These are phyloP conservation scores for Leptographium wingfieldii DNA, from an alignment of 2,329 filamentous ascomycete genomes.

Conservation along the genomic window DNA sequence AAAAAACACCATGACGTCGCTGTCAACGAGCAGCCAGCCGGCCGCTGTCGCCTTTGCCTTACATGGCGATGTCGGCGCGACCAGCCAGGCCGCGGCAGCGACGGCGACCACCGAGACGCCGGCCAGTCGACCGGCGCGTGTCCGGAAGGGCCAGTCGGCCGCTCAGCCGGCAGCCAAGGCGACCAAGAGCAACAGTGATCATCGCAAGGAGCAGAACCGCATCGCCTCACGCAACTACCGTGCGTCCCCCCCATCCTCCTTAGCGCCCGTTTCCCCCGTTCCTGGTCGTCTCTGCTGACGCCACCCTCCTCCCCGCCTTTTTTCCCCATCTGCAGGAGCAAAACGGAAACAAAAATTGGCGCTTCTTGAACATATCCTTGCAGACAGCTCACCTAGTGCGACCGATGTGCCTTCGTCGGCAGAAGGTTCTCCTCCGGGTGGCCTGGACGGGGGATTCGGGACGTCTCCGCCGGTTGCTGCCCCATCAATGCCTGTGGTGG, in stretches of 20 bases:
- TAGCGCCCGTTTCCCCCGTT: background rate
- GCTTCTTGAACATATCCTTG: slow-evolving; percentile 25
- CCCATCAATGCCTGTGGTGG: background rate
- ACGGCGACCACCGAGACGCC: background rate
- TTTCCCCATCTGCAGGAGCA: slow-evolving; percentile 20
- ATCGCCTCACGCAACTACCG: slow-evolving; percentile 16
- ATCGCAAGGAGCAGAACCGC: slow-evolving; percentile 16
- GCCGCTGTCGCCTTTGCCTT: background rate
- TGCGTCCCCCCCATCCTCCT: slow-evolving; percentile 3
- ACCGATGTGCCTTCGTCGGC: background rate
- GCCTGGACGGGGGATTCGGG: background rate
- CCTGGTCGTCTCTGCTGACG: slow-evolving; percentile 6
- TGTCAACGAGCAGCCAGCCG: background rate
- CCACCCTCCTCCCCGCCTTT: slow-evolving; percentile 1
- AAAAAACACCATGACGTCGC: background rate
- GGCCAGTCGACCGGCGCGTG: background rate
- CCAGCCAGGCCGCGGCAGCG: background rate
- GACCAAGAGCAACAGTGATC: slow-evolving; percentile 11
- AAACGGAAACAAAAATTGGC: slow-evolving; percentile 31
- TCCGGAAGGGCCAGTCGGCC: background rate
- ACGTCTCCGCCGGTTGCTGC: background rate
- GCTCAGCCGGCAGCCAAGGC: background rate
- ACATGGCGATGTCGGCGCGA: background rate
- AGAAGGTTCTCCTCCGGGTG: background rate
- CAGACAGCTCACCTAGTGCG: slow-evolving; percentile 6